phyloP scores from a whole-genome alignment of 1,284 basidiomycete species.

The Sanghuangporus sanghuang region DNA sequence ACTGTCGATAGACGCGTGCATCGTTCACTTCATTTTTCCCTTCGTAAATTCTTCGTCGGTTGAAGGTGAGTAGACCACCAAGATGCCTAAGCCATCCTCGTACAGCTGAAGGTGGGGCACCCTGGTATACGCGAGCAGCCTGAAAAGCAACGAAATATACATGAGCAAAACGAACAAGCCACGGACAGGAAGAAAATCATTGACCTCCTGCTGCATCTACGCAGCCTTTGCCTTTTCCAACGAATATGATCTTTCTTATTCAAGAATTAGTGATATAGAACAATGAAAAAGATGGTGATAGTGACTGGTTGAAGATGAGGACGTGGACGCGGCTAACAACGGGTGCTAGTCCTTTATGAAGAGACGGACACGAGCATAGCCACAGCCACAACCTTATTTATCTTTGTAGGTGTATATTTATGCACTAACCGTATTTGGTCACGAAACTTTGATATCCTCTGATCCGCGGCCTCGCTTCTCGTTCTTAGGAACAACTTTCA shows the following conservation, averaged over 20 bases:
- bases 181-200: neutral
- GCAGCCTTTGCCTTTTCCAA: neutral
- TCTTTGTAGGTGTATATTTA: constrained; percentile 7
- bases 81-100: constrained; percentile 16
- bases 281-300: neutral
- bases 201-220: neutral
- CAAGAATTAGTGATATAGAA: neutral
- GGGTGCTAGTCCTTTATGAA: neutral
- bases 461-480: neutral
- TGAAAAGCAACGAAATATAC: neutral
- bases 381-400: neutral
- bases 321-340: neutral
- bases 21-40: constrained; percentile 16
- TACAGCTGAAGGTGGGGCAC: constrained; percentile 11
- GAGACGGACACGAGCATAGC: neutral
- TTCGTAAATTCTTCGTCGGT: neutral
- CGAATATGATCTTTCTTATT: neutral
- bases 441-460: neutral
- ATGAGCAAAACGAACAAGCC: neutral
- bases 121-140: constrained; percentile 1
- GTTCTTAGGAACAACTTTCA: neutral
- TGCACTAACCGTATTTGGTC: neutral
- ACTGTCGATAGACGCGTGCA: constrained; percentile 9
- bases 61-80: constrained; percentile 12
- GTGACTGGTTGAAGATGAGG: neutral